phyloP scores from a whole-genome alignment of 345 rosid species.

The Raphanus sativus region DNA sequence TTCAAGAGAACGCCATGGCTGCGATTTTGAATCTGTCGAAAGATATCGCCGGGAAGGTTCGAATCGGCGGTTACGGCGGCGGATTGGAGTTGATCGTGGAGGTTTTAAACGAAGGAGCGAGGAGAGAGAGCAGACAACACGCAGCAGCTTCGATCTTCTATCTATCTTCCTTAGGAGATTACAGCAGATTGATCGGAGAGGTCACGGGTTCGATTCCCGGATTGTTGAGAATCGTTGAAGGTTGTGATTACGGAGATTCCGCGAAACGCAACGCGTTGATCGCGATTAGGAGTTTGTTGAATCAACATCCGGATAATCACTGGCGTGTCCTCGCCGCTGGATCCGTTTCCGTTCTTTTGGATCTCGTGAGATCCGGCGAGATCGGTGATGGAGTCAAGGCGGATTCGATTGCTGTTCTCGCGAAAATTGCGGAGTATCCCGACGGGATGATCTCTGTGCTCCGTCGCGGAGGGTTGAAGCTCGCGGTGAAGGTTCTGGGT shows the following conservation, averaged over 20 bases:
- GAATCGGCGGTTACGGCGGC: conserved; percentile 53
- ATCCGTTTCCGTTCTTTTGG: conserved; percentile 54
- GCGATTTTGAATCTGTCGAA: conserved; percentile 70
- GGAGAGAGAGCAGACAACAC: conserved; percentile 59
- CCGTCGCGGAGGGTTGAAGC: conserved; percentile 47
- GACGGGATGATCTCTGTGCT: conserved; percentile 63
- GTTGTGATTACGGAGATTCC: conserved; percentile 39
- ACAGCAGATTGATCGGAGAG: conserved; percentile 66
- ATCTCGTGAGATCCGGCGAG: conserved; percentile 45
- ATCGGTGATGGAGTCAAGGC: conserved; percentile 46
- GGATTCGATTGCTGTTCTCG: conserved; percentile 69
- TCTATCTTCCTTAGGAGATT: conserved; percentile 62
- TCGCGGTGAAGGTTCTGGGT: conserved; percentile 44
- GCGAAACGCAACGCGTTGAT: conserved; percentile 71
- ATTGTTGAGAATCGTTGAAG: conserved; percentile 53
- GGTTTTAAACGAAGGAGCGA: conserved; percentile 50
- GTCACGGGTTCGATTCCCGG: conserved; percentile 52
- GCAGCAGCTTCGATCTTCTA: conserved; percentile 74
- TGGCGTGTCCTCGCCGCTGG: conserved; percentile 60
- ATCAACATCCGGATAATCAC: conserved; percentile 56
- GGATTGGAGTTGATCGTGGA: conserved; percentile 52
- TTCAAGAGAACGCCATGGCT: conserved; percentile 71
- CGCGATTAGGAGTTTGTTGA: conserved; percentile 61
- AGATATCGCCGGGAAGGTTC: conserved; percentile 48
- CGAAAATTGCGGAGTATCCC: conserved; percentile 60